Evolutionary conservation across 768 basidiomycete species (phyloP), one percentile per base, ranked within the genome.

Genomic region (Collybia mongolica): DNA sequence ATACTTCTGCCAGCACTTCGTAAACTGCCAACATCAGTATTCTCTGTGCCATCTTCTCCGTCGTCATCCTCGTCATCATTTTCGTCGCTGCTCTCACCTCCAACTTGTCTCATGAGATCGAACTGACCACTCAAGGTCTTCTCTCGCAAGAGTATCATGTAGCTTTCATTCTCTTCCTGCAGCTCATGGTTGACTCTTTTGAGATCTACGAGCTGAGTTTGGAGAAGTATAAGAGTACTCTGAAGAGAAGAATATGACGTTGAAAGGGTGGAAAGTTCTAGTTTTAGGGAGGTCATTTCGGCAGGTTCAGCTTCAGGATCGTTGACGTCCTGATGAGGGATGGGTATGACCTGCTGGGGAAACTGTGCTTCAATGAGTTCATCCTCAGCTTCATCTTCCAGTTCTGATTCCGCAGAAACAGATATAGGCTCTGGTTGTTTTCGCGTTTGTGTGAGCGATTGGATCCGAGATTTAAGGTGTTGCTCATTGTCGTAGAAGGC

Each of bases 121-220:
- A 89, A 91, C 59, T 90, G 88, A 3, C 96, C 96, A 56, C 79
- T 93, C 39, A 98, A 68, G 0, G 97, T 98, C 72, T 82, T 86
- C 71, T 98, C 95, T 54, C 91, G 77, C 20, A 98, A 72, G 35
- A 99, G 78, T 54, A 95, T 91, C 80, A 96, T 93, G 72, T 93
- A 99, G 44, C 90, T 90, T 69, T 97, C 94, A 66, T 98, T 99
- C 59, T 98, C 95, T 67, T 98, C 94, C 68, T 94, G 92, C 36
- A 93, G 67, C 55, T 88, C 83, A 55, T 86, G 80, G 65, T 97
- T 97, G 53, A 94, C 87, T 48, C 89, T 75, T 69, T 93, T 91
- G 46, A 98, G 69, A 61, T 98, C 95, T 28, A 86, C 74, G 9
- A 97, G 76, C 61, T 98, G 93, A 2, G 82, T 80, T 65, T 91